phyloP scores from a whole-genome alignment of 257 asterid genomes.

The Capsicum chinense region DNA sequence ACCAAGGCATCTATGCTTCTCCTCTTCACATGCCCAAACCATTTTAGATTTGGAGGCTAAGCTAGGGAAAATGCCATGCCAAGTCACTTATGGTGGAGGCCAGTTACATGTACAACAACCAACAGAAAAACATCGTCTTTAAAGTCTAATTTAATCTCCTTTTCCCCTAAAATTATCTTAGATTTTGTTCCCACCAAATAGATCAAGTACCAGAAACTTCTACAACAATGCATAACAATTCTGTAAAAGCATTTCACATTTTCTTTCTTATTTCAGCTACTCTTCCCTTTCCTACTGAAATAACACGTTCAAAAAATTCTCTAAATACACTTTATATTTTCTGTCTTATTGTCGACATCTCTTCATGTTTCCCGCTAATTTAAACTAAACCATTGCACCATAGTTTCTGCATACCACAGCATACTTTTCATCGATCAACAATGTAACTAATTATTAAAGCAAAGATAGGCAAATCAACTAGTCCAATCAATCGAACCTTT shows the following conservation, averaged over 20 bases:
- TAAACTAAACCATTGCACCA: background rate
- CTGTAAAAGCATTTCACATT: background rate
- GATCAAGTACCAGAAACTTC: background rate
- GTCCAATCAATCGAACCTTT: background rate
- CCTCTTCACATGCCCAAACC: too few relatives aligned
- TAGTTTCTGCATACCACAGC: background rate
- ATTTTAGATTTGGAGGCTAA: too few relatives aligned
- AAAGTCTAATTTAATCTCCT: background rate
- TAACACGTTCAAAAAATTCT: background rate
- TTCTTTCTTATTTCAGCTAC: background rate
- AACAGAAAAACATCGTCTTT: background rate
- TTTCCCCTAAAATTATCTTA: too few relatives aligned
- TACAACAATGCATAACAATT: background rate
- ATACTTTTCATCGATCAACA: conserved; percentile 1
- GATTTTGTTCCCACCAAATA: too few relatives aligned
- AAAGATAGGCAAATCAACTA: background rate
- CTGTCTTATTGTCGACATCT: background rate
- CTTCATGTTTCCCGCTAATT: background rate
- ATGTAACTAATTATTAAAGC: background rate
- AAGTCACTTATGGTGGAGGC: background rate
- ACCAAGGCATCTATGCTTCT: too few relatives aligned
- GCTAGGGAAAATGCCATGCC: background rate
- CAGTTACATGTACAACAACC: background rate
- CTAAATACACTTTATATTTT: background rate
- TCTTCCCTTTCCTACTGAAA: background rate